A percentile compares a stretch with the other conserved stretches of the same genome.
These are phyloP conservation scores for Tolypocladium guangdongense DNA, from an alignment of 2,329 filamentous ascomycete species.

Conservation along the genomic window DNA sequence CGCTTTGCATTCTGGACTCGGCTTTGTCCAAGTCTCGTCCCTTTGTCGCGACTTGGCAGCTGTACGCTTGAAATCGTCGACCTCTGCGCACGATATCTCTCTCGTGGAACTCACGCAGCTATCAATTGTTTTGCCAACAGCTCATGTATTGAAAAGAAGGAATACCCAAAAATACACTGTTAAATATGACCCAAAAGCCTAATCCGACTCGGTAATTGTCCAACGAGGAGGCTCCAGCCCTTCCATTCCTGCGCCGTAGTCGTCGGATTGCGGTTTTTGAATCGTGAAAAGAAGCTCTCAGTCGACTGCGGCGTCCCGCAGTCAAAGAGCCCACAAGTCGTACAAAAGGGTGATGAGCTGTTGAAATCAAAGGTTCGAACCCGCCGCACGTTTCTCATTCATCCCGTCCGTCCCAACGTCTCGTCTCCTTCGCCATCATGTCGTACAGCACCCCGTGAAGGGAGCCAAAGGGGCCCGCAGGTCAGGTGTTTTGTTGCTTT, in stretches of 20 bases:
- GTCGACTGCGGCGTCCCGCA: not conserved
- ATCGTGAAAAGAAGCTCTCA: slow-evolving; percentile 1
- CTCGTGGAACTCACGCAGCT: not conserved
- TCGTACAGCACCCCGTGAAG: not conserved
- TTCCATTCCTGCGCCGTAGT: not conserved
- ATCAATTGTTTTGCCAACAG: not conserved
- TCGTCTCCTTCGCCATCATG: not conserved
- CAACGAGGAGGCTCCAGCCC: not conserved
- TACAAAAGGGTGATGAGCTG: not conserved
- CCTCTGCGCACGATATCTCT: not conserved
- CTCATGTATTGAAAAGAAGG: not conserved
- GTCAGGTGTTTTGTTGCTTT: not conserved
- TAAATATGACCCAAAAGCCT: not conserved
- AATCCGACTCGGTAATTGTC: not conserved
- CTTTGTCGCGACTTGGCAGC: not conserved
- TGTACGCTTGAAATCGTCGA: not conserved
- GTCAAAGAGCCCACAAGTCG: not conserved
- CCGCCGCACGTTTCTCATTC: not conserved
- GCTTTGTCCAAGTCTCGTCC: not conserved
- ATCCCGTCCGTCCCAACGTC: not conserved
- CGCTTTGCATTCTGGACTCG: too few relatives aligned
- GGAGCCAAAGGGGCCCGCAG: not conserved
- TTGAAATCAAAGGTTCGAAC: not conserved
- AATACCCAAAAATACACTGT: not conserved
- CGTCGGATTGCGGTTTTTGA: not conserved